Percentiles rank a stretch among this genome's conserved stretches.
phyloP scores from a whole-genome alignment of 345 rosid genomes.

The Salix suchowensis region DNA sequence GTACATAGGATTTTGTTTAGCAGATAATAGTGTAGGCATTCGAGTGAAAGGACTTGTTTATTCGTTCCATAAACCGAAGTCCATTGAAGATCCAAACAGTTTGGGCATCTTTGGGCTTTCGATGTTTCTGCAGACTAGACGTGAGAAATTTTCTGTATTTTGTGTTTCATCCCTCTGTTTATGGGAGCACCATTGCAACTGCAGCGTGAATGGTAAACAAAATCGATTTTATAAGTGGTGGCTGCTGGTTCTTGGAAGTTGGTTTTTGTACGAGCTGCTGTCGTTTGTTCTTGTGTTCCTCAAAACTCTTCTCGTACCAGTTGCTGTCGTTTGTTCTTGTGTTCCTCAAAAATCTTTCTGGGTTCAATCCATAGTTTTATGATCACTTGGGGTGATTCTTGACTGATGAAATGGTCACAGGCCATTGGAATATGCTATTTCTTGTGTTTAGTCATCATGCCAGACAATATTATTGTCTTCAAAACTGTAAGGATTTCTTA shows the following conservation, averaged over 20 bases:
- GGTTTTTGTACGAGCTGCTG: background rate
- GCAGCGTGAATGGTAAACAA: background rate
- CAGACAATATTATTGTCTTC: background rate
- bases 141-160: background rate
- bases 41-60: background rate
- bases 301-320: background rate
- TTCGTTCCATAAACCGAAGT: background rate
- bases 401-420: background rate
- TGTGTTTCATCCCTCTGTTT: background rate
- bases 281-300: background rate
- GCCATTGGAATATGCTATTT: background rate
- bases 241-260: background rate
- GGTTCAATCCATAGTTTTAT: background rate
- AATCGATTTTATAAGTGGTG: background rate
- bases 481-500: background rate
- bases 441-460: background rate
- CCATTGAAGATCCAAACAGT: background rate
- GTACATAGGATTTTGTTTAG: slow-evolving; percentile 39
- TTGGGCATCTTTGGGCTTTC: background rate
- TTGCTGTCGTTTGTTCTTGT: background rate
- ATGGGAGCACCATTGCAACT: background rate
- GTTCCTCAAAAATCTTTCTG: background rate
- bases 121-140: background rate
- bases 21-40: slow-evolving; percentile 8
- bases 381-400: background rate